Conservation (phyloP, 2,329 filamentous ascomycete genomes). For the Aspergillus quadricinctus region DNA sequence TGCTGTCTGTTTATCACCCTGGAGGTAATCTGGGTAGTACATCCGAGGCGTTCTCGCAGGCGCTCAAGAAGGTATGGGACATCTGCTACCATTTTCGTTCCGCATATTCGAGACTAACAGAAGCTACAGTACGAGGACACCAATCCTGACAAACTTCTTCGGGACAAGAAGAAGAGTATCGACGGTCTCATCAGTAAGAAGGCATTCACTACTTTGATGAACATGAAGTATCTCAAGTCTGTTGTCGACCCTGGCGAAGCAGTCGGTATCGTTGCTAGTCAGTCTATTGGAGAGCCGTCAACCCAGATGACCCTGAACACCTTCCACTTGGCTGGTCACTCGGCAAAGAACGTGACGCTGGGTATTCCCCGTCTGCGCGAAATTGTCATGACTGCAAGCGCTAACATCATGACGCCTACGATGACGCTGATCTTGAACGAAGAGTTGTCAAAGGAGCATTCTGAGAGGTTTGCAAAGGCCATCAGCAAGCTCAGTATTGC, state of each 20-base stretch:
- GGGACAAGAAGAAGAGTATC: conserved; percentile 53
- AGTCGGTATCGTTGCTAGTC: conserved; percentile 92
- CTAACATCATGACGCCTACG: conserved; percentile 78
- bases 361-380: conserved; percentile 96
- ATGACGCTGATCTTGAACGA: conserved; percentile 69
- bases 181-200: conserved; percentile 54
- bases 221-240: conserved; percentile 88
- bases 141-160: conserved; percentile 62
- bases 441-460: conserved; percentile 64
- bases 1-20: conserved; percentile 68
- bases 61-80: conserved; percentile 55
- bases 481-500: conserved; percentile 83
- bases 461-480: conserved; percentile 80
- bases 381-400: conserved; percentile 96
- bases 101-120: conserved; percentile 13
- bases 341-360: conserved; percentile 95
- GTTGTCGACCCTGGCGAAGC: conserved; percentile 93
- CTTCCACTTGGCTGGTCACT: conserved; percentile 98
- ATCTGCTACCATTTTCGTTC: neutral
- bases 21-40: conserved; percentile 77
- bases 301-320: conserved; percentile 99
- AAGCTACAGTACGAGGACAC: conserved; percentile 64
- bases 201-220: conserved; percentile 76
- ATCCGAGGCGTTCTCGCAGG: conserved; percentile 77
- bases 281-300: conserved; percentile 94